Evolutionary conservation across 2,329 filamentous ascomycete species (phyloP).

Genomic region (Pseudogymnoascus sp.): DNA sequence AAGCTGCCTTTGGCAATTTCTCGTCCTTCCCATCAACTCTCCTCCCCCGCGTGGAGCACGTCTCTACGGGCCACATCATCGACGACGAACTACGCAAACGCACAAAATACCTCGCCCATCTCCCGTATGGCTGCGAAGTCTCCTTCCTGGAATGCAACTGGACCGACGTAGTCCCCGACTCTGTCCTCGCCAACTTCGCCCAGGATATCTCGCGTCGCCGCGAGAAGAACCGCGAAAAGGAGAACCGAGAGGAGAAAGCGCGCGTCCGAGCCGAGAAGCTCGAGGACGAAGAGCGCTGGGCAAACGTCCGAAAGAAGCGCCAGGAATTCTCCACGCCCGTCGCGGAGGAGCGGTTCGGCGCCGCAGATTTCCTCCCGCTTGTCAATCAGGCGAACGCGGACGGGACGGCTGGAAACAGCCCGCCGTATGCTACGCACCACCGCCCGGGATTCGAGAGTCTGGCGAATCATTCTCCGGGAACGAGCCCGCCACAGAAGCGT

Average conservation of each 20-base stretch:
- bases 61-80: conserved; percentile 64
- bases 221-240: conserved; percentile 61
- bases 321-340: conserved; percentile 33
- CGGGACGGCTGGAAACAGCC: conserved; percentile 39
- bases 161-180: conserved; percentile 59
- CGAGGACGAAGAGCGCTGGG: conserved; percentile 59
- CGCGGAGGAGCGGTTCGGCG: conserved; percentile 38
- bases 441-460: conserved; percentile 59
- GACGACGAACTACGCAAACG: conserved; percentile 65
- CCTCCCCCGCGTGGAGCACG: conserved; percentile 61
- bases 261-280: conserved; percentile 60
- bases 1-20: conserved; percentile 62
- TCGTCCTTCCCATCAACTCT: conserved; percentile 61
- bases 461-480: conserved; percentile 60
- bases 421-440: conserved; percentile 47
- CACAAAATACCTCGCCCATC: conserved; percentile 62
- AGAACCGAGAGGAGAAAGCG: conserved; percentile 62
- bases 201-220: conserved; percentile 56
- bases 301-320: conserved; percentile 48
- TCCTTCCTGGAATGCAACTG: conserved; percentile 69
- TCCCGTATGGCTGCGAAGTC: conserved; percentile 67
- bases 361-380: conserved; percentile 60
- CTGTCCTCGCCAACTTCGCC: conserved; percentile 54
- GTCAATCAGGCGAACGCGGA: conserved; percentile 36
- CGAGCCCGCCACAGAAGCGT: conserved; percentile 65